Percentiles rank a stretch among this genome's conserved stretches.
phyloP scores from a whole-genome alignment of 441 rosid genomes.

The Mallotus japonicus region DNA sequence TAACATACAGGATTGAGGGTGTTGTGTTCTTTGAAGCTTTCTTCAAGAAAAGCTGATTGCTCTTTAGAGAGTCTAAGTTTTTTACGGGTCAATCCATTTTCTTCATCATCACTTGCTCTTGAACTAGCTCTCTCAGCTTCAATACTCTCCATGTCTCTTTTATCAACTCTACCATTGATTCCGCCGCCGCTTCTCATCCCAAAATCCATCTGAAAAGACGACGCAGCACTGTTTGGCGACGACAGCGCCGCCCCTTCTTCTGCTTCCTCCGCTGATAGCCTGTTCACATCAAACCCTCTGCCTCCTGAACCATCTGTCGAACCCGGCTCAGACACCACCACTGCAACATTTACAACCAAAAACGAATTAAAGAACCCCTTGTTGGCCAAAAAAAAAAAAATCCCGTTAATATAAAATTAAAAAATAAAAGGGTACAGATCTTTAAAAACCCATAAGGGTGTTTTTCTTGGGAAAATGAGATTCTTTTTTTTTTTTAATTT shows the following conservation, averaged over 20 bases:
- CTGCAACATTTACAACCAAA: no score
- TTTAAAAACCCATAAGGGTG: no score
- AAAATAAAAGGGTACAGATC: background rate
- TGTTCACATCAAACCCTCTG: conserved; percentile 51
- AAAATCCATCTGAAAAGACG: conserved; percentile 78
- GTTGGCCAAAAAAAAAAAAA: no score
- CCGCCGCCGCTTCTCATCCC: conserved; percentile 39
- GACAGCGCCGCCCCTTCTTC: conserved; percentile 52
- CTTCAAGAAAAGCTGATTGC: conserved; percentile 93
- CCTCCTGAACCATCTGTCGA: conserved; percentile 29
- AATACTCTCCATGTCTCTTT: conserved; percentile 52
- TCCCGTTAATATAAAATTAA: no score
- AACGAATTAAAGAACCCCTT: no score
- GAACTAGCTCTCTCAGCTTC: conserved; percentile 60
- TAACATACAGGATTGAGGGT: conserved; percentile 92
- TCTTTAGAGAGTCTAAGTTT: conserved; percentile 90
- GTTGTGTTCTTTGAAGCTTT: conserved; percentile 86
- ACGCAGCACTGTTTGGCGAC: conserved; percentile 67
- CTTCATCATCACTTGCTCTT: conserved; percentile 81
- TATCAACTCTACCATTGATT: conserved; percentile 32
- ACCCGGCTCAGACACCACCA: conserved; percentile 39
- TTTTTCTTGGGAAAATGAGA: background rate
- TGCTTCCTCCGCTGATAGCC: conserved; percentile 41
- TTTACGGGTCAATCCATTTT: conserved; percentile 73
- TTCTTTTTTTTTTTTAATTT: background rate